phyloP scores from a whole-genome alignment of 2,329 filamentous ascomycete genomes.

The Calonectria pseudoreteaudii region DNA sequence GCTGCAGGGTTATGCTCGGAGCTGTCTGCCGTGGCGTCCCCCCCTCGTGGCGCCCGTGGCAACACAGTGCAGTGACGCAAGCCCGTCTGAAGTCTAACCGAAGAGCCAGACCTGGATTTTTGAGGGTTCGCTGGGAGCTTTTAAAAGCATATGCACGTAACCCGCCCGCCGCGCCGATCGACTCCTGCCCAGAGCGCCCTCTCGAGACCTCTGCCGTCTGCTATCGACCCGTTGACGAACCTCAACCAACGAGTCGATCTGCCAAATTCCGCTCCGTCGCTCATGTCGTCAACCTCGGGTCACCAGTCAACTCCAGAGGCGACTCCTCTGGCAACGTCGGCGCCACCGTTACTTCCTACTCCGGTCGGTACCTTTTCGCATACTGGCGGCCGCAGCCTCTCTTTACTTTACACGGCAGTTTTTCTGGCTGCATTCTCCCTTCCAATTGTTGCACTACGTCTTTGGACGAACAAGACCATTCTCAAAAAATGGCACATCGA shows the following conservation, averaged over 20 bases:
- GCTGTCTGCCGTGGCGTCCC: neutral
- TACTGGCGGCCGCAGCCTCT: neutral
- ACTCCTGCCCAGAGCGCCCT: neutral
- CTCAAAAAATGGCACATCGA: neutral
- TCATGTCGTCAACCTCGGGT: neutral
- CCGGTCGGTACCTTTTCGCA: neutral
- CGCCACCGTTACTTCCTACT: neutral
- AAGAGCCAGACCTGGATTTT: neutral
- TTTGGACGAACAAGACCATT: neutral
- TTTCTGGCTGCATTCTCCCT: neutral
- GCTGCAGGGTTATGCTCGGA: neutral
- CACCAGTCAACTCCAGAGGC: neutral
- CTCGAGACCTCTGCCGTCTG: neutral
- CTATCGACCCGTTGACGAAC: neutral
- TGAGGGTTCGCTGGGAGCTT: neutral
- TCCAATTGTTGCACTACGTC: neutral
- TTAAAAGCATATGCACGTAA: neutral
- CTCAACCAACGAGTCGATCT: neutral
- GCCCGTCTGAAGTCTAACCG: neutral
- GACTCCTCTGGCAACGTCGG: neutral
- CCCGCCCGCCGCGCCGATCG: neutral
- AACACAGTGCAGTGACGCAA: neutral
- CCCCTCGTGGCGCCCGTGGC: neutral
- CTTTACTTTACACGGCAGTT: neutral
- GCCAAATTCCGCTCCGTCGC: neutral